Base-by-base conservation (phyloP, 2,329 filamentous ascomycete genomes). In the Fusarium transvaalense region DNA sequence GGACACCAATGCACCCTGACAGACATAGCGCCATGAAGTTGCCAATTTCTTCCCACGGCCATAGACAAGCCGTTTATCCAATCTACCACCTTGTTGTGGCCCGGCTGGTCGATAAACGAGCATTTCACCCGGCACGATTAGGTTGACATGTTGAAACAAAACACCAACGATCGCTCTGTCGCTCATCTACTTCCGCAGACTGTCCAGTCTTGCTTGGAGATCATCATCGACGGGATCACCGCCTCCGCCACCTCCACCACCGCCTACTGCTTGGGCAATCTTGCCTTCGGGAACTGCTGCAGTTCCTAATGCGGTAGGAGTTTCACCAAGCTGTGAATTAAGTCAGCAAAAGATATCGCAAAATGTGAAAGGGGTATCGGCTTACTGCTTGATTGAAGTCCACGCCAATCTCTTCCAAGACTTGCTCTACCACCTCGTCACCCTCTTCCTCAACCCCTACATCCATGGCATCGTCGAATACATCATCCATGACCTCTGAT, bases 401-500 rank as follows among this genome's bases (percentile, higher is more conserved):
- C 31, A 99, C 90, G 54, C 96, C 96, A 78, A 99, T 97, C 81
- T 98, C 96, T 77, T 98, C 96, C 75, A 99, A 81, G 7, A 99
- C 93, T 80, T 97, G 94, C 75, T 97, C 97, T 34, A 99, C 94
- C 14, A 98, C 92, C 78, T 99, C 96, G 73, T 99, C 96, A 34
- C 94, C 93, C 79, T 98, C 96, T 74, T 97, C 96, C 76, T 99
- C 96, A 64, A 97, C 89, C 17, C 88, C 89, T 37, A 97, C 84
- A 25, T 97, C 96, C 74, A 96, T 97, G 50, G 95, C 94, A 78
- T 99, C 96, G 77, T 99, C 96, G 63, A 99, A 96, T 21, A 94
- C 95, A 80, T 98, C 96, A 77, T 98, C 95, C 96, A 99, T 98
- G 92, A 99, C 97, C 80, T 98, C 96, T 79, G 98, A 94, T 69